Percentiles rank a stretch among this genome's conserved stretches.
Evolutionary conservation across 768 basidiomycete genomes (phyloP).

Genomic region (Tylopilus vinaceipallidus): DNA sequence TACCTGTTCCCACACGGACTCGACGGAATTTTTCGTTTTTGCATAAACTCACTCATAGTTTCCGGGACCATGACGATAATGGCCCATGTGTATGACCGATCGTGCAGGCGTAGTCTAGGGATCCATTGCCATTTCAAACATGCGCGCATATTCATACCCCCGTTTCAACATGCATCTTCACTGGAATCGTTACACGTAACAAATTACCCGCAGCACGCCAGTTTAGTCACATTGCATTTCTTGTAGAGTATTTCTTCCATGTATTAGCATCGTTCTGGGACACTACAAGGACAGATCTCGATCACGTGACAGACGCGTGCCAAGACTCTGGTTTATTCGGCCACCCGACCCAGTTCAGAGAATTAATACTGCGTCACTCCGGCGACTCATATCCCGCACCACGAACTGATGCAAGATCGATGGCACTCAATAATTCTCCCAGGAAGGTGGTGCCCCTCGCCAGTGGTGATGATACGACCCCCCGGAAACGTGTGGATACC

Average conservation of each 20-base stretch:
- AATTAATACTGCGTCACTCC: neutral
- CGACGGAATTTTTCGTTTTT: slow-evolving; percentile 37
- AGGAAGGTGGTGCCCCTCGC: slow-evolving; percentile 73
- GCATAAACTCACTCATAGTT: slow-evolving; percentile 30
- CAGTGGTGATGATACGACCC: slow-evolving; percentile 58
- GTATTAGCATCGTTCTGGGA: slow-evolving; percentile 5
- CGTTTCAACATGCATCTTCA: slow-evolving; percentile 10
- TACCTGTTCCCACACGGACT: slow-evolving; percentile 21
- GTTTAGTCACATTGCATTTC: slow-evolving; percentile 16
- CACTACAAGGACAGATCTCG: slow-evolving; percentile 8
- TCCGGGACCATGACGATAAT: slow-evolving; percentile 5
- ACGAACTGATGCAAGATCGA: slow-evolving; percentile 31
- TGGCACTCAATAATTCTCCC: slow-evolving; percentile 70
- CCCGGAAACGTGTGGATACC: slow-evolving; percentile 38
- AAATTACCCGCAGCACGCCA: slow-evolving; percentile 2
- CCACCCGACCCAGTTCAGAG: neutral
- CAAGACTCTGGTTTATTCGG: neutral
- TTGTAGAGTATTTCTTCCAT: slow-evolving; percentile 1
- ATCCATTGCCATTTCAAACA: too few species aligned
- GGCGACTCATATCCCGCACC: slow-evolving; percentile 2
- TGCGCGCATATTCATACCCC: neutral
- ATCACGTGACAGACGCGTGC: slow-evolving; percentile 29
- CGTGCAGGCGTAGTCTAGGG: too few species aligned
- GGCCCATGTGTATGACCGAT: too few species aligned
- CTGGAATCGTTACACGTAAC: slow-evolving; percentile 4